Conservation (phyloP, 257 asterid genomes). For the Jasminum sambac region DNA sequence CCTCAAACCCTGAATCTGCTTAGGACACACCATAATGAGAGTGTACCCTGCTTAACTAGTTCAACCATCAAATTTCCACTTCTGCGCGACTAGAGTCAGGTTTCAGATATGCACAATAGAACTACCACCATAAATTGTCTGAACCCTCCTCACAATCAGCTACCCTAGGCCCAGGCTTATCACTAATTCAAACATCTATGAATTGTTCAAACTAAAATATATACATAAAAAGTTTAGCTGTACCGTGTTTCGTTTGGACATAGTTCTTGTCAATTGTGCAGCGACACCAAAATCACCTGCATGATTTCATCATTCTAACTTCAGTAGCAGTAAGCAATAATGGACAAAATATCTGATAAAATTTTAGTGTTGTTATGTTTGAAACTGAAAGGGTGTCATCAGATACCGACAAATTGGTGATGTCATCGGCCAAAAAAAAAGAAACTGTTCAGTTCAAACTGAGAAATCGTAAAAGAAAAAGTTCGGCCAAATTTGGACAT, state of each 20-base stretch:
- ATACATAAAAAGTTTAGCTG: conserved; percentile 12
- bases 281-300: conserved; percentile 99
- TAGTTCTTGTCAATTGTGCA: conserved; percentile 97
- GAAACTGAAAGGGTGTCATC: conserved; percentile 19
- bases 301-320: conserved; percentile 25
- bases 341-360: conserved; percentile 15
- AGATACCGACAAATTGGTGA: conserved; percentile 20
- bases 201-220: conserved; percentile 14
- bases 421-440: conserved; percentile 23
- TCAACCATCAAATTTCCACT: conserved; percentile 10
- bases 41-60: conserved; percentile 1
- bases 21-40: conserved; percentile 1
- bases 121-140: neutral
- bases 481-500: conserved; percentile 4
- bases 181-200: conserved; percentile 9
- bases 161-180: neutral
- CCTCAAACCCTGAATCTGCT: conserved; percentile 3
- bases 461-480: conserved; percentile 15
- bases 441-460: conserved; percentile 6
- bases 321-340: conserved; percentile 11
- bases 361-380: conserved; percentile 12
- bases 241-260: conserved; percentile 99
- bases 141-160: conserved; percentile 7
- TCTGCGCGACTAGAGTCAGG: conserved; percentile 2
- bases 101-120: conserved; percentile 4